These are phyloP conservation scores for Aspergillus calidoustus DNA, from an alignment of 2,329 filamentous ascomycete species.

Conservation along the genomic window DNA sequence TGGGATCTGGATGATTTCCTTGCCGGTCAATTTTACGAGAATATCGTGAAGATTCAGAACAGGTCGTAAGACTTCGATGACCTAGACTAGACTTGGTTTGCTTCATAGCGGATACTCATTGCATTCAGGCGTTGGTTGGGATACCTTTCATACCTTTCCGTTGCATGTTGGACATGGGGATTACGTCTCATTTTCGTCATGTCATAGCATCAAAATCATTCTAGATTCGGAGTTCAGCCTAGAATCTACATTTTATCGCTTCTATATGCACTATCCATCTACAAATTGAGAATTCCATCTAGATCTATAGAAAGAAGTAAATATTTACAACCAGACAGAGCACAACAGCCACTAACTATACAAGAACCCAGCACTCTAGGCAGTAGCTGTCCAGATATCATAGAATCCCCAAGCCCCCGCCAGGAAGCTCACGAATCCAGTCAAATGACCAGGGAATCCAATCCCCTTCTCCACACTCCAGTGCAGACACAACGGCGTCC, in stretches of 20 bases:
- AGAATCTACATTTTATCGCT: not conserved
- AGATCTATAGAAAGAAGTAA: not conserved
- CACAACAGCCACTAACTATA: conserved; percentile 12
- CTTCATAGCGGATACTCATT: not conserved
- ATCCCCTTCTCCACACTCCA: conserved; percentile 74
- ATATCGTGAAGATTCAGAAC: conserved; percentile 22
- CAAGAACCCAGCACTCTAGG: conserved; percentile 18
- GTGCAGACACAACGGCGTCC: conserved; percentile 82
- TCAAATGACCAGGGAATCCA: conserved; percentile 59
- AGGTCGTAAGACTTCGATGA: conserved; percentile 2
- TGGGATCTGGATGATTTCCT: conserved; percentile 28
- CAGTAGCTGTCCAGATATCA: conserved; percentile 51
- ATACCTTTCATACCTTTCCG: not conserved
- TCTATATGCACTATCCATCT: not conserved
- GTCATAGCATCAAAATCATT: not conserved
- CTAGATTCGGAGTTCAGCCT: not conserved
- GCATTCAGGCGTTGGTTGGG: not conserved
- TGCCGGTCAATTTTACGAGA: conserved; percentile 22
- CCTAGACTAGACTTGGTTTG: not conserved
- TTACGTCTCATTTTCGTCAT: not conserved
- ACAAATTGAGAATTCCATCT: not conserved
- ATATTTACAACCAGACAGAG: not conserved
- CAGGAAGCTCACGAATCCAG: conserved; percentile 63
- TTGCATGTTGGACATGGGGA: not conserved
- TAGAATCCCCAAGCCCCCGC: conserved; percentile 52